Evolutionary conservation across 1,284 basidiomycete species (phyloP), one percentile per base, ranked within the genome.

Genomic region (Cutaneotrichosporon sp.): DNA sequence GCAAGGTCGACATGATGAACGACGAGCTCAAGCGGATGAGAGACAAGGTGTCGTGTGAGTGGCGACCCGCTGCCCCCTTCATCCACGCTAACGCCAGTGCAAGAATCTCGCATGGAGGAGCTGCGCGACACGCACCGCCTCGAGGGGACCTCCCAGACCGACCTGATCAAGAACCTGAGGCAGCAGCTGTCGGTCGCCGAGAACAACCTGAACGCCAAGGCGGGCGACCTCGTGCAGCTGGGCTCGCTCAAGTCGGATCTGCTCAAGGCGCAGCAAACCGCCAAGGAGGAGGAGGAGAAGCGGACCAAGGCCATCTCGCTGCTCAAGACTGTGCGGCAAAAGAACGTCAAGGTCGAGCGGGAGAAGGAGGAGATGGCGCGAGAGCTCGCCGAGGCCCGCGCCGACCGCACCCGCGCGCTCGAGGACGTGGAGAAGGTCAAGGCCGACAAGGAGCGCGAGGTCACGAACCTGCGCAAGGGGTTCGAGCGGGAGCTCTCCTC

Each of bases 241-340:
- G 83, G 84, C 4, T 82, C 83, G 45, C 79, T 92, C 10, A 82
- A 83, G 36, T 72, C 81, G 9, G 89, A 93, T 59, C 74, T 88
- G 3, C 83, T 86, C 45, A 86, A 85, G 61, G 81, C 84, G 2
- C 88, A 87, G 67, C 81, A 81, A 13, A 65, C 82, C 2, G 87
- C 87, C 1, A 95, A 91, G 75, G 93, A 95, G 67, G 94, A 97
- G 74, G 94, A 97, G 76, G 94, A 97, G 78, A 97, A 97, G 78
- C 87, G 94, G 14, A 85, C 87, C n/a, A 97, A 97, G 74, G 92
- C 93, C 0, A 89, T 97, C 64, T 88, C 87, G 54, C 80, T 95
- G 33, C 81, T 97, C 65, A 95, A 95, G 81, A 89, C 92, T 2
- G 90, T 97, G n/a, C 82, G 94, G 55, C 88, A 91, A 78, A 97